phyloP scores from a whole-genome alignment of 352 stramenopile species.

The Aphanomyces cochlioides region DNA sequence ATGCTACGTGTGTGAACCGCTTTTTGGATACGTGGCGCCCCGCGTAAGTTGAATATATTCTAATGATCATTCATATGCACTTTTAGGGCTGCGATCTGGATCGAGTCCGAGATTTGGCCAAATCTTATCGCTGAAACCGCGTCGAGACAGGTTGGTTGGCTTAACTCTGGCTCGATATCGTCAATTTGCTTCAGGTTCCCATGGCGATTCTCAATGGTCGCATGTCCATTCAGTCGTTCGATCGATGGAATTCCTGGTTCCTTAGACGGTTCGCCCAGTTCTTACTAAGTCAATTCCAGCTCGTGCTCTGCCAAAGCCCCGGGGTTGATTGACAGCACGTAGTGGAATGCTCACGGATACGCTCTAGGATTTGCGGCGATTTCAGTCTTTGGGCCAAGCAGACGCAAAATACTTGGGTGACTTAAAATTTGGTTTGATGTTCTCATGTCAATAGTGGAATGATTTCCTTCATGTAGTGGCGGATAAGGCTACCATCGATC shows the following conservation, averaged over 20 bases:
- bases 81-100: conserved; percentile 60
- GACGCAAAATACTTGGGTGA: conserved; percentile 41
- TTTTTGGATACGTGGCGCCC: conserved; percentile 66
- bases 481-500: conserved; percentile 10
- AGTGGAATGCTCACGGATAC: conserved; percentile 3
- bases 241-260: conserved; percentile 48
- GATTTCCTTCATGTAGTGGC: conserved; percentile 26
- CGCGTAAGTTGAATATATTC: conserved; percentile 37
- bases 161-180: background rate
- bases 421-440: conserved; percentile 67
- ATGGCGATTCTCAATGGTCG: conserved; percentile 65
- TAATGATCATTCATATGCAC: background rate
- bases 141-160: conserved; percentile 34
- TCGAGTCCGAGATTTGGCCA: conserved; percentile 81
- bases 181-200: conserved; percentile 37
- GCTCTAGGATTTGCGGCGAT: conserved; percentile 47
- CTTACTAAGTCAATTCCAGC: conserved; percentile 39
- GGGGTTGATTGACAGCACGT: conserved; percentile 32
- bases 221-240: conserved; percentile 51
- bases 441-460: background rate
- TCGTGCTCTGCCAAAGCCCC: conserved; percentile 63
- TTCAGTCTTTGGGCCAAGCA: conserved; percentile 43
- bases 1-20: conserved; percentile 43
- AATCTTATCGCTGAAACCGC: conserved; percentile 56
- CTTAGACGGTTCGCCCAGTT: conserved; percentile 27